Base-by-base conservation (phyloP, 2,329 filamentous ascomycete species). In the Cladophialophora chaetospira region DNA sequence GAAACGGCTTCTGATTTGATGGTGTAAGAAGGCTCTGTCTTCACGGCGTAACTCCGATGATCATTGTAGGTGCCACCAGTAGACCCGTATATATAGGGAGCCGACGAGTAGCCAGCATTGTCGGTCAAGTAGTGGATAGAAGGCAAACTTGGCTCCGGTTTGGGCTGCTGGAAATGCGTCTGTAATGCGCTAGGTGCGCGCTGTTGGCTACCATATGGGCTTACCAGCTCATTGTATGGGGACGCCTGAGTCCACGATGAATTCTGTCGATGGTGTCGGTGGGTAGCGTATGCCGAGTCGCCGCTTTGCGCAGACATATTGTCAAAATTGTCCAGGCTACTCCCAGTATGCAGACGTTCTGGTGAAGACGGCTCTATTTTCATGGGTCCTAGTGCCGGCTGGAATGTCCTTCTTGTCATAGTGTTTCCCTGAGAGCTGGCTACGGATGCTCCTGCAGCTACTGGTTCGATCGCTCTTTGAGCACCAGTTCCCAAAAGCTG, bases 281-380 rank as follows among this genome's bases (percentile, higher is more conserved):
- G 49, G n/a, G 38, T 17, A 25, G 43, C 40, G 35, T 62, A 62
- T 11, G 53, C 31, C 11, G 55, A 55, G 15, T 62, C 60, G 21
- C 55, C 38, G 33, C 53, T 62, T 13, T 55, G 60, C 11, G 50
- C 33, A 45, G 60, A 62, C 53, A 62, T 60, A 13, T 40, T 60
- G 38, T 61, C 59, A 21, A 50, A 61, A 8, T 33, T 44, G 17
- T 61, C 59, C 15, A 56, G 19, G 19, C 47, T 55, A 25, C 31
- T 58, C 17, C 55, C 59, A 10, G 42, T 54, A n/a, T 55, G 55
- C 19, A 55, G 52, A 17, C 52, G 48, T 31, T 52, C 50, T 5
- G 61, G 58, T 23, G 61, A 63, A 10, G 53, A 50, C 5, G 54
- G 53, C 17, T 56, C 58, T 19, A 59, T 57, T 38, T 38, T 56